Conservation (phyloP, 192 early-diverging fungal species). For the Phycomyces nitens region DNA sequence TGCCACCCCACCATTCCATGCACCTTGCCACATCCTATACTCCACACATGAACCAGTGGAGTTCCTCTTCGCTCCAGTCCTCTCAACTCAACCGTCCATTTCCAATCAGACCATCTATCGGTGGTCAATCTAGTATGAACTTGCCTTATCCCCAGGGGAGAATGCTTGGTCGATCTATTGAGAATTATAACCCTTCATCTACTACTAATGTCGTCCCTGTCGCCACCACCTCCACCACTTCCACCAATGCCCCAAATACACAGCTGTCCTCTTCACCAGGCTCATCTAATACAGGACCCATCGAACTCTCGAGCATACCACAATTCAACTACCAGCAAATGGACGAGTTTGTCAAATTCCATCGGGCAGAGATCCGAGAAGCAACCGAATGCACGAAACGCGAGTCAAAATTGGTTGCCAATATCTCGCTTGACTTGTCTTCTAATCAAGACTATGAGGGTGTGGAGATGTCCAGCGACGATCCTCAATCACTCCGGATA, state of each 20-base stretch:
- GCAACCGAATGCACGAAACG: slow-evolving; percentile 59
- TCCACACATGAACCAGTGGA: not conserved
- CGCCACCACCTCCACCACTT: not conserved
- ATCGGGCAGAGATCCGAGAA: slow-evolving; percentile 62
- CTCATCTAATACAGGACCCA: not conserved
- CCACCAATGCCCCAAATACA: not conserved
- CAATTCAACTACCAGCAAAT: slow-evolving; percentile 41
- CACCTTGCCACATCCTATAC: not conserved
- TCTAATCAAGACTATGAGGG: slow-evolving; percentile 18
- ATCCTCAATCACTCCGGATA: not conserved
- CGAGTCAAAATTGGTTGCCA: slow-evolving; percentile 62
- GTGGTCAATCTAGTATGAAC: too few species aligned
- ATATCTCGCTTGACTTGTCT: slow-evolving; percentile 57
- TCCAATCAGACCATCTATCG: not conserved
- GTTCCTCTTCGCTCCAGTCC: not conserved
- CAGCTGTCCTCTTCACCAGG: not conserved
- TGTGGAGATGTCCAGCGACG: not conserved
- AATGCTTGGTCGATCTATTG: too few species aligned
- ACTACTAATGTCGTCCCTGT: too few species aligned
- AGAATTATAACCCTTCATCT: too few species aligned
- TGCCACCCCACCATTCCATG: not conserved
- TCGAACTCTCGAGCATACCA: not conserved
- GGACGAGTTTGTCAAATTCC: slow-evolving; percentile 59
- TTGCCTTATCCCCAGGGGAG: too few species aligned
- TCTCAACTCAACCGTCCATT: not conserved